These are phyloP conservation scores for Candida maltosa DNA, from an alignment of 805 yeast genomes.

Conservation along the genomic window DNA sequence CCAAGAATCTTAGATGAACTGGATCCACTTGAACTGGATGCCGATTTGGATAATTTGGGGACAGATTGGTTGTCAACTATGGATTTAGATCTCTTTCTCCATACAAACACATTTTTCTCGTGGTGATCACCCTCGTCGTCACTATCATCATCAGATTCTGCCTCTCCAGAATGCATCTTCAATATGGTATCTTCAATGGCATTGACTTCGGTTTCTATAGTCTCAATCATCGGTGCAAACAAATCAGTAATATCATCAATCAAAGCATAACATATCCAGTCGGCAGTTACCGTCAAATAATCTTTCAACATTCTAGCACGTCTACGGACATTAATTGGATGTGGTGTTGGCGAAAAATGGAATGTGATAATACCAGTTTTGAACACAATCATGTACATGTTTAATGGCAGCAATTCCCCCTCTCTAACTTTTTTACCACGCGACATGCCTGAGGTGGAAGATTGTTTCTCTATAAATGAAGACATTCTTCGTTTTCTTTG, in stretches of 20 bases:
- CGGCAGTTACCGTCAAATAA: slow-evolving; percentile 85
- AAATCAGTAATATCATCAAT: slow-evolving; percentile 97
- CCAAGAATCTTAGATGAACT: slow-evolving; percentile 48
- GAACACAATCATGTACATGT: slow-evolving; percentile 90
- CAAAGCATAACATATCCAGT: slow-evolving; percentile 95
- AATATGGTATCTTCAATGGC: slow-evolving; percentile 91
- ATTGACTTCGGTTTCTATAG: slow-evolving; percentile 92
- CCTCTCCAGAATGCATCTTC: slow-evolving; percentile 73
- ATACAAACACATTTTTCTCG: slow-evolving; percentile 24
- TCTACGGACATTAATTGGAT: slow-evolving; percentile 91
- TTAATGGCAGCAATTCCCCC: slow-evolving; percentile 78
- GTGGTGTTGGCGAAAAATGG: slow-evolving; percentile 93
- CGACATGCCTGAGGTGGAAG: slow-evolving; percentile 20
- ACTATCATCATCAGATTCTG: slow-evolving; percentile 41
- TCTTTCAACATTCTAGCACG: slow-evolving; percentile 86
- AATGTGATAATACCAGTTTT: slow-evolving; percentile 88
- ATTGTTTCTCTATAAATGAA: slow-evolving; percentile 8
- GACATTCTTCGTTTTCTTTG: slow-evolving; percentile 1
- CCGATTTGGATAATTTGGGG: slow-evolving; percentile 1
- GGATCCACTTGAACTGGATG: slow-evolving; percentile 25
- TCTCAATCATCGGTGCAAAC: slow-evolving; percentile 92
- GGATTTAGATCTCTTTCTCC: slow-evolving; percentile 34
- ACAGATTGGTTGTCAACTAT: slow-evolving; percentile 28
- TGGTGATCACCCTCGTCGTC: slow-evolving; percentile 25
- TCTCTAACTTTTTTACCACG: slow-evolving; percentile 33